Percentiles rank a stretch among this genome's conserved stretches.
Evolutionary conservation across 768 basidiomycete species (phyloP).

Genomic region (Holtermannia corniformis): DNA sequence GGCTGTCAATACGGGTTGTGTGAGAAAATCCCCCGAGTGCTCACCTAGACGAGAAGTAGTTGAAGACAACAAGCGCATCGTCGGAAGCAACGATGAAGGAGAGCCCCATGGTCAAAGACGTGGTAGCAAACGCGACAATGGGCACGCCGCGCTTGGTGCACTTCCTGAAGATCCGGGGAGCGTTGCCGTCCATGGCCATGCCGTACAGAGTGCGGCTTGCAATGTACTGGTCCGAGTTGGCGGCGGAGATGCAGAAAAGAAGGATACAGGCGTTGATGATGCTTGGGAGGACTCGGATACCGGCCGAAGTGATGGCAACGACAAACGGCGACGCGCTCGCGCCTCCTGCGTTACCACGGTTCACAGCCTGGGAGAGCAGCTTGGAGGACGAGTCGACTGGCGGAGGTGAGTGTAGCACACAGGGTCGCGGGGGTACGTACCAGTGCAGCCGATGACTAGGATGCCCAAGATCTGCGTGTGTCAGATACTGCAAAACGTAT

Average conservation of each 20-base stretch:
- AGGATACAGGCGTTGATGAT: constrained; percentile 42
- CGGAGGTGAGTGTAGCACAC: constrained; percentile 50
- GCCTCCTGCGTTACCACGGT: constrained; percentile 21
- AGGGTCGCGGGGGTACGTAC: constrained; percentile 1
- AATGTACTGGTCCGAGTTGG: constrained; percentile 38
- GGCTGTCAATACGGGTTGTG: neutral
- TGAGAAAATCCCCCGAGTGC: no score
- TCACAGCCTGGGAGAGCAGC: constrained; percentile 20
- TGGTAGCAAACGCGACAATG: constrained; percentile 13
- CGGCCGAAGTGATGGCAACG: constrained; percentile 40
- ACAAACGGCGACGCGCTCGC: constrained; percentile 41
- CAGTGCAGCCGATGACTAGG: constrained; percentile 45
- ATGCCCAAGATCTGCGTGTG: constrained; percentile 70
- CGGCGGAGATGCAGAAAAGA: constrained; percentile 33
- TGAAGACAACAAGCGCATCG: neutral
- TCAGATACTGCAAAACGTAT: no score
- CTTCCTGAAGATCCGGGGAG: constrained; percentile 47
- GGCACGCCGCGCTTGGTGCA: constrained; percentile 52
- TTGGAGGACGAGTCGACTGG: constrained; percentile 60
- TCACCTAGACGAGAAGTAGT: no score
- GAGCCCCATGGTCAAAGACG: constrained; percentile 13
- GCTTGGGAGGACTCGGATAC: constrained; percentile 37
- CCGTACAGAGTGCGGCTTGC: constrained; percentile 15
- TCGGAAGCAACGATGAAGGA: constrained; percentile 6
- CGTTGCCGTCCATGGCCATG: constrained; percentile 42